These are phyloP conservation scores for Patellifolia procumbens DNA, from an alignment of 179 eudicot species.

Conservation along the genomic window DNA sequence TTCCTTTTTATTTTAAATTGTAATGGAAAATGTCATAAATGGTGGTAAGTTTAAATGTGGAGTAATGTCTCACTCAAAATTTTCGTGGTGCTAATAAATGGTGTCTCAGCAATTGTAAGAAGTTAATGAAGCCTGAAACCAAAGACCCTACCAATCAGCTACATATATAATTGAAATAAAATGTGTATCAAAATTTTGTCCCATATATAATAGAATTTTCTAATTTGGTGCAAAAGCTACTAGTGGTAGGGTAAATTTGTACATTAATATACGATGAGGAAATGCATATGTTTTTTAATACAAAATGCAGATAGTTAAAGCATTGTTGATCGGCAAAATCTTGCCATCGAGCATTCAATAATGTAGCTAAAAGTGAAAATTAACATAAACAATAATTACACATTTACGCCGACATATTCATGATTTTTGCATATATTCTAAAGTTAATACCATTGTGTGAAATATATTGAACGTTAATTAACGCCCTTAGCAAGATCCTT, in stretches of 20 bases:
- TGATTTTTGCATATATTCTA: no score
- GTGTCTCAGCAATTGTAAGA: slow-evolving; percentile 33
- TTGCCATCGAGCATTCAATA: no score
- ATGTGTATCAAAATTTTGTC: background rate
- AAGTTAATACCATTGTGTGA: no score
- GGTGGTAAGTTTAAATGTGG: slow-evolving; percentile 25
- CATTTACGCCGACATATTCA: no score
- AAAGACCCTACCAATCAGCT: slow-evolving; percentile 20
- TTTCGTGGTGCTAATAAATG: slow-evolving; percentile 49
- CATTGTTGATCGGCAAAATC: no score
- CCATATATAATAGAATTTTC: background rate
- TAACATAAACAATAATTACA: no score
- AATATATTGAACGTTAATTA: no score
- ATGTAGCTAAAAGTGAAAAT: no score
- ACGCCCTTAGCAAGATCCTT: no score
- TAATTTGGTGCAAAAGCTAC: background rate
- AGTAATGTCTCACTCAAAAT: slow-evolving; percentile 42
- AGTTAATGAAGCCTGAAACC: slow-evolving; percentile 35
- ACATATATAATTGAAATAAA: background rate
- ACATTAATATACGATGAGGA: background rate
- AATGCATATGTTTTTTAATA: background rate
- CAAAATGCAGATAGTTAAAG: no score
- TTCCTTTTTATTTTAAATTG: background rate
- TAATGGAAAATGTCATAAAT: slow-evolving; percentile 5
- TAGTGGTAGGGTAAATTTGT: background rate